Base-by-base conservation (phyloP, 2,329 filamentous ascomycete species). In the Talaromyces atroroseus region DNA sequence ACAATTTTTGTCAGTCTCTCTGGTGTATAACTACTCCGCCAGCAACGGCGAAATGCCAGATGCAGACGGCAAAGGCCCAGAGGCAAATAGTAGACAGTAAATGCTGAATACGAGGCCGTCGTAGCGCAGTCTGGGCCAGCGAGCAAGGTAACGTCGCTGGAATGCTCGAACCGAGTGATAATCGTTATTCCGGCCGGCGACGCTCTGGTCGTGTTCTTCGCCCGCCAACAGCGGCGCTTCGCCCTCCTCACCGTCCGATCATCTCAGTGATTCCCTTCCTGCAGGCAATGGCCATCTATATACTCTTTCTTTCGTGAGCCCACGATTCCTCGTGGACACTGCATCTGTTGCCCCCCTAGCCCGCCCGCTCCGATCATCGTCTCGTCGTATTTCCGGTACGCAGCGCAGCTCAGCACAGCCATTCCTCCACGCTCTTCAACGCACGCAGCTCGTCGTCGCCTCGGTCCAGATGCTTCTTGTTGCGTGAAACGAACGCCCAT, bases 151-250 rank as follows among this genome's bases (percentile, higher is more conserved):
- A 34, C 29, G 26, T 29, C 47, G n/a, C 11, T 47, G 40, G 21
- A 32, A 47, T 45, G 42, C 34, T 23, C 26, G 44, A 38, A 23
- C 42, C 32, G 20, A 40, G 26, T 51, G 45, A 56, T 47, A 48
- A 55, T 58, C 52, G 52, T 58, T 58, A 24, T 58, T 58, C 56
- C 56, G 56, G 56, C 52, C 56, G 56, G 21, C 52, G 38, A 50
- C 49, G 50, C 47, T 50, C 23, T 53, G 51, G 44, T 47, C 51
- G 36, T 23, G 21, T 40, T 26, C 21, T 18, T 21, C 47, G 29
- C 45, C 48, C 49, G 18, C 21, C 36, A 29, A 16, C 20, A 36
- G 20, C 18, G n/a, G 24, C 49, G 45, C 21, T 36, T 21, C 42
- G 18, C 24, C 49, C 21, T 14, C 24, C 18, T 42, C 40, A 20